Percentiles rank a stretch among this genome's conserved stretches.
Conservation (phyloP, 2,329 filamentous ascomycete species). For the Claviceps citrina region DNA sequence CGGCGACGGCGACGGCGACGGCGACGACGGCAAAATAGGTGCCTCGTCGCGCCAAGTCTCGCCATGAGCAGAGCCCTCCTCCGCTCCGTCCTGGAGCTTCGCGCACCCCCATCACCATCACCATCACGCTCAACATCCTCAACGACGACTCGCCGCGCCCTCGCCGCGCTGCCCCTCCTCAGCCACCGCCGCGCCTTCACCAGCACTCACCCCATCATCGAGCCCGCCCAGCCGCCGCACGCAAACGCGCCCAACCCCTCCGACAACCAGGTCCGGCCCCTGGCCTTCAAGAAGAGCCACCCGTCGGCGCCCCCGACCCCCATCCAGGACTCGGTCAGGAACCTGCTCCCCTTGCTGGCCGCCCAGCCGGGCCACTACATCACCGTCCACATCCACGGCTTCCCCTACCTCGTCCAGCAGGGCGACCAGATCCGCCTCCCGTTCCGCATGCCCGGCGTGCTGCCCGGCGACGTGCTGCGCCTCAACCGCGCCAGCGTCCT, state of each 20-base stretch:
- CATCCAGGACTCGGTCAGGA: constrained; percentile 40
- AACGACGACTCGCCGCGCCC: constrained; percentile 6
- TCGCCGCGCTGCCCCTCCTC: constrained; percentile 12
- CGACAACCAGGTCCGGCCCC: constrained; percentile 16
- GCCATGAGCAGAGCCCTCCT: constrained; percentile 45
- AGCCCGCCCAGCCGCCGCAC: constrained; percentile 20
- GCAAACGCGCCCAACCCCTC: constrained; percentile 23
- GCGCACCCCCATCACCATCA: constrained; percentile 20
- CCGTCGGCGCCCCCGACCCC: constrained; percentile 19
- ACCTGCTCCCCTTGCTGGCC: constrained; percentile 54
- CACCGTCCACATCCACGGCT: constrained; percentile 63
- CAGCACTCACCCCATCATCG: constrained; percentile 34
- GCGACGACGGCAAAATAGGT: not conserved
- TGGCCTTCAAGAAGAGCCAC: constrained; percentile 27
- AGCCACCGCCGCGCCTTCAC: constrained; percentile 27
- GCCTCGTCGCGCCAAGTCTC: constrained; percentile 9
- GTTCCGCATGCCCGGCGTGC: constrained; percentile 61
- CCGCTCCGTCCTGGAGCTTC: constrained; percentile 47
- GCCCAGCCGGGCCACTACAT: constrained; percentile 65
- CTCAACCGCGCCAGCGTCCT: constrained; percentile 72
- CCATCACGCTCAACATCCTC: constrained; percentile 11
- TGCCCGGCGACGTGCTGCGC: constrained; percentile 71
- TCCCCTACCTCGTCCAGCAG: constrained; percentile 62
- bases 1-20: not conserved
- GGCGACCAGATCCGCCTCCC: constrained; percentile 65